Conservation (phyloP, 805 yeast genomes). For the Candida loeiensis region DNA sequence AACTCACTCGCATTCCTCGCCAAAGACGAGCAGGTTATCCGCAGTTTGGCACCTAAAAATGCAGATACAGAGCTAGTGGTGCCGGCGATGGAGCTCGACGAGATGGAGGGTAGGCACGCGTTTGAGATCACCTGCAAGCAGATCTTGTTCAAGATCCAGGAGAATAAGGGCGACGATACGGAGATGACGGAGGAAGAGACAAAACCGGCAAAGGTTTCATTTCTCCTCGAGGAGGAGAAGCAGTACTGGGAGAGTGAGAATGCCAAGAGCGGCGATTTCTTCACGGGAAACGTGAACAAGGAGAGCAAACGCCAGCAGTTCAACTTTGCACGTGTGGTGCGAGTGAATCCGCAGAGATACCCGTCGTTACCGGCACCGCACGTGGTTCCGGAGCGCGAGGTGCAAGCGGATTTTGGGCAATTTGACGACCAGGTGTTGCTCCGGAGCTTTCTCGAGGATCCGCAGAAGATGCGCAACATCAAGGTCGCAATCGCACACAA, state of each 20-base stretch:
- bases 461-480: constrained; percentile 6
- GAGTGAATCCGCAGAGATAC: not conserved
- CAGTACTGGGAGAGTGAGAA: not conserved
- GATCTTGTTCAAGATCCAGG: constrained; percentile 13
- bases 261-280: not conserved
- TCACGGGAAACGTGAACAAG: not conserved
- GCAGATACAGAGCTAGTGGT: constrained; percentile 6
- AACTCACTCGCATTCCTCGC: constrained; percentile 11
- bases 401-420: constrained; percentile 7
- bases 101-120: constrained; percentile 14
- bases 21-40: constrained; percentile 8
- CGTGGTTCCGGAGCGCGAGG: constrained; percentile 6
- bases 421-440: constrained; percentile 10
- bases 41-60: not conserved
- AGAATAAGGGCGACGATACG: constrained; percentile 2
- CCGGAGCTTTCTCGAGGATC: constrained; percentile 10
- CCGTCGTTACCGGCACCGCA: constrained; percentile 1
- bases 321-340: constrained; percentile 1
- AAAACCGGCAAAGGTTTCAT: not conserved
- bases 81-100: constrained; percentile 13
- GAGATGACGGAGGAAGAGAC: not conserved
- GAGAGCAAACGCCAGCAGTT: not conserved
- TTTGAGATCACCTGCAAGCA: constrained; percentile 15
- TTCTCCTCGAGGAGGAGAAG: constrained; percentile 1
- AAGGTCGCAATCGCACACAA: constrained; percentile 13